Evolutionary conservation across 371 early-diverging fungal species (phyloP), one percentile per base, ranked within the genome.

Genomic region (Massospora cicadina): DNA sequence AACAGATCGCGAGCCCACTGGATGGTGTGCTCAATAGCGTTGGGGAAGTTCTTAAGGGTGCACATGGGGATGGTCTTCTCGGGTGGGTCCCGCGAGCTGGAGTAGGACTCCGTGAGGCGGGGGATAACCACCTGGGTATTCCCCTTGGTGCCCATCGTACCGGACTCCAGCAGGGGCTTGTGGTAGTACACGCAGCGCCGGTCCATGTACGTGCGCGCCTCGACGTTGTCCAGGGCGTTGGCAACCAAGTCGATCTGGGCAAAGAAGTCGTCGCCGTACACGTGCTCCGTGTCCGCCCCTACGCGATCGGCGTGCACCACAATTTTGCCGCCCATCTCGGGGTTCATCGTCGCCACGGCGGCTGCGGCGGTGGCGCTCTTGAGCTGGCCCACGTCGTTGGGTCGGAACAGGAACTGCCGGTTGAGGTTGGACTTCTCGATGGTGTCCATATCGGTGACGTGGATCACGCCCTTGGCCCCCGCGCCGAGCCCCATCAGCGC

Each of bases 121-220:
- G 98, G 98, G 62, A 98, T 74, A 5, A 98, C 89, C 10, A 98
- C 91, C 76, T 99, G 99, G 13, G 97, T 97, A 80, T 99, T 99
- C 66, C 99, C 99, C 82, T 99, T 99, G 58, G 99, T 99, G 26
- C 99, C 99, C 13, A 99, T 81, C 0, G 99, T 99, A 26, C 99
- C 99, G 27, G 95, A 92, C 77, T 99, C 99, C 67, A 99, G 76
- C 68, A 99, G 79, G 23, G 99, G 88, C 75, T 93, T 98, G 67
- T 88, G 80, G 75, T 83, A 95, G 74, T 89, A 93, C 21, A 99
- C 95, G 74, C 99, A 98, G 66, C 99, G 88, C 66, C 89, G 75
- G 77, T 99, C 99, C 79, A 99, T 91, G 72, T 99, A 99, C 77
- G 84, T 81, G 69, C 99, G 89, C 24, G 99, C 98, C 65, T 99